phyloP scores from a whole-genome alignment of 371 early-diverging fungal species.

The Chytridium lagenaria region DNA sequence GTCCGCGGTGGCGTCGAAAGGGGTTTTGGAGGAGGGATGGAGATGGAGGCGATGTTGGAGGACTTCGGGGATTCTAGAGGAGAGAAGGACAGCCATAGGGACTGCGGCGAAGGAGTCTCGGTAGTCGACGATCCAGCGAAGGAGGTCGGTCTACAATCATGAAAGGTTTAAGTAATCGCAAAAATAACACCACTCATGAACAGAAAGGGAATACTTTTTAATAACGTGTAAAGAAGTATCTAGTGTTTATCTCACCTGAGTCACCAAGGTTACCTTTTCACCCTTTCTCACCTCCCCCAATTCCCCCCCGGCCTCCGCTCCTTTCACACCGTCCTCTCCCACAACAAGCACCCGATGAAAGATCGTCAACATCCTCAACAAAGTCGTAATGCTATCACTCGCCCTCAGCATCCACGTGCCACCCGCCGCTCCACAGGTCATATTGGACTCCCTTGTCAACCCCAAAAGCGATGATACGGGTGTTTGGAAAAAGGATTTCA shows the following conservation, averaged over 20 bases:
- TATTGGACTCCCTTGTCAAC: constrained; percentile 18
- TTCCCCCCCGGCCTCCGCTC: background rate
- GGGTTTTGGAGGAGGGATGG: background rate
- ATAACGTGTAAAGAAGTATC: no score
- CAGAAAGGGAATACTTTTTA: no score
- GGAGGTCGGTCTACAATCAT: constrained; percentile 41
- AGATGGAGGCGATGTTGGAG: background rate
- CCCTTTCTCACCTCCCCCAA: constrained; percentile 12
- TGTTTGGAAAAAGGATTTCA: constrained; percentile 31
- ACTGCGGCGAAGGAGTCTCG: constrained; percentile 18
- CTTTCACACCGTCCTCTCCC: background rate
- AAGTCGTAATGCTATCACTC: constrained; percentile 39
- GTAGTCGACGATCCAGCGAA: constrained; percentile 37
- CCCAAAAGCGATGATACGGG: constrained; percentile 31
- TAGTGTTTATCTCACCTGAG: constrained; percentile 37
- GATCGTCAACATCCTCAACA: constrained; percentile 45
- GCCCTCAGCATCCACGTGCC: constrained; percentile 43
- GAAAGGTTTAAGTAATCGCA: background rate
- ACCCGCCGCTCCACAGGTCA: background rate
- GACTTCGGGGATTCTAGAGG: constrained; percentile 22
- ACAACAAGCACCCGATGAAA: constrained; percentile 51
- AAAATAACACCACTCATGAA: no score
- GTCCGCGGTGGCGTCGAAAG: background rate
- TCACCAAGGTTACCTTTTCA: constrained; percentile 36
- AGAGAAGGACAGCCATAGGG: constrained; percentile 11